phyloP scores from a whole-genome alignment of 345 rosid genomes.

The Heritiera littoralis region DNA sequence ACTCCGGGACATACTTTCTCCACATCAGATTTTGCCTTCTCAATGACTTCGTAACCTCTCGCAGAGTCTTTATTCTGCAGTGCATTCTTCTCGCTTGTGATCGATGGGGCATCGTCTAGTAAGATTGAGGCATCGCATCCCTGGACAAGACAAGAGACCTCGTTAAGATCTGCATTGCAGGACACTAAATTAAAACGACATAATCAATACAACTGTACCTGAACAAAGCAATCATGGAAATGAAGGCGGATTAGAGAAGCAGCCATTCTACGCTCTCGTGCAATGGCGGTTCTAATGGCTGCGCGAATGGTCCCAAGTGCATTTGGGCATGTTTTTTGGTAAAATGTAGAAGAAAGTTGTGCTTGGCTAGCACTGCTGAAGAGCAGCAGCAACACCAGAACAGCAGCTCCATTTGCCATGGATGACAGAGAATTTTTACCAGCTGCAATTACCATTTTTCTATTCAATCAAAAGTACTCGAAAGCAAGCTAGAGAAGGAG shows the following conservation, averaged over 20 bases:
- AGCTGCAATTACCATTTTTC: background rate
- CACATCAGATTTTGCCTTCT: slow-evolving; percentile 47
- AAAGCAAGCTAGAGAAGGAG: background rate
- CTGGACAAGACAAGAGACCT: background rate
- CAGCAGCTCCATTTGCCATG: too few relatives aligned
- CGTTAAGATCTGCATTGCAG: background rate
- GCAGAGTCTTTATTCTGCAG: slow-evolving; percentile 14
- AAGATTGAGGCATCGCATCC: slow-evolving; percentile 15
- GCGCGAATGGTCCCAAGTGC: slow-evolving; percentile 45
- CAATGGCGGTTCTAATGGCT: slow-evolving; percentile 28
- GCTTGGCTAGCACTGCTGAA: slow-evolving; percentile 31
- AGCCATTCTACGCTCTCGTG: slow-evolving; percentile 53
- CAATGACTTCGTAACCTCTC: slow-evolving; percentile 52
- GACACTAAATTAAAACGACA: too few relatives aligned
- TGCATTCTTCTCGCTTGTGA: slow-evolving; percentile 32
- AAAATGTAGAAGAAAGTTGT: slow-evolving; percentile 48
- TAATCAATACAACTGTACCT: background rate
- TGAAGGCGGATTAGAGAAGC: slow-evolving; percentile 64
- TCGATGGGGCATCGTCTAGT: background rate
- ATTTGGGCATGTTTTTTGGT: slow-evolving; percentile 44
- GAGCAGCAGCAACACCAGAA: background rate
- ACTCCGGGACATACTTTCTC: slow-evolving; percentile 54
- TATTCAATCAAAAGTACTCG: background rate
- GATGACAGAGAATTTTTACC: too few relatives aligned
- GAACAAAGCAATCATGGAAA: slow-evolving; percentile 63